phyloP scores from a whole-genome alignment of 805 yeast genomes.

The Starmerella bacillaris region DNA sequence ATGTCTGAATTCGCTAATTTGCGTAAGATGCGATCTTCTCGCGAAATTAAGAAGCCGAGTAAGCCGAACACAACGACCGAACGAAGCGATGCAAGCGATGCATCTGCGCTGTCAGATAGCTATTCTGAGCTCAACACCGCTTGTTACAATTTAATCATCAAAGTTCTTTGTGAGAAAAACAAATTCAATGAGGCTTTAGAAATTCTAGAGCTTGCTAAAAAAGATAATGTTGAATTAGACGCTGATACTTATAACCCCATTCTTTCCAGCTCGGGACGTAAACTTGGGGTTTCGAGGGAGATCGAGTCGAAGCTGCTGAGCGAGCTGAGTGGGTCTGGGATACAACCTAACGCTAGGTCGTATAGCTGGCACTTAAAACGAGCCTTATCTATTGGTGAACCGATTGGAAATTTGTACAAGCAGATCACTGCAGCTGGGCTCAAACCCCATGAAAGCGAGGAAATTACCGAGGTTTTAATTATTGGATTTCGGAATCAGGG shows the following conservation, averaged over 20 bases:
- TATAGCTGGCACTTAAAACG: no score
- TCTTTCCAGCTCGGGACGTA: constrained; percentile 28
- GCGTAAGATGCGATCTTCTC: constrained; percentile 15
- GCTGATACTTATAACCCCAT: constrained; percentile 36
- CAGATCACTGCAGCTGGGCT: no score
- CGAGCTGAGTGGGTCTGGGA: constrained; percentile 28
- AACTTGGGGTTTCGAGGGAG: no score
- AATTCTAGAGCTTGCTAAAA: constrained; percentile 23
- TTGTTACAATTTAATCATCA: constrained; percentile 27
- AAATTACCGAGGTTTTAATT: no score
- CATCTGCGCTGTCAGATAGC: no score
- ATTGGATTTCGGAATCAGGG: no score
- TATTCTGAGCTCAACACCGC: constrained; percentile 23
- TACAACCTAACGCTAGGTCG: constrained; percentile 21
- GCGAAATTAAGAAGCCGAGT: constrained; percentile 4
- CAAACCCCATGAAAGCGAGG: no score
- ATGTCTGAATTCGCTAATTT: constrained; percentile 25
- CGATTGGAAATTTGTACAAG: no score
- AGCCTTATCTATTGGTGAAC: no score
- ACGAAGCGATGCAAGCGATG: no score
- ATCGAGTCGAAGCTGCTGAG: constrained; percentile 23
- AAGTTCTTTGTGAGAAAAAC: constrained; percentile 28
- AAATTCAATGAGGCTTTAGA: constrained; percentile 31
- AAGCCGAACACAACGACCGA: no score
- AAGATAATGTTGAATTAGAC: constrained; percentile 28